Percentiles rank a stretch among this genome's conserved stretches.
These are phyloP conservation scores for Colletotrichum camelliae DNA, from an alignment of 2,329 filamentous ascomycete genomes.

Conservation along the genomic window DNA sequence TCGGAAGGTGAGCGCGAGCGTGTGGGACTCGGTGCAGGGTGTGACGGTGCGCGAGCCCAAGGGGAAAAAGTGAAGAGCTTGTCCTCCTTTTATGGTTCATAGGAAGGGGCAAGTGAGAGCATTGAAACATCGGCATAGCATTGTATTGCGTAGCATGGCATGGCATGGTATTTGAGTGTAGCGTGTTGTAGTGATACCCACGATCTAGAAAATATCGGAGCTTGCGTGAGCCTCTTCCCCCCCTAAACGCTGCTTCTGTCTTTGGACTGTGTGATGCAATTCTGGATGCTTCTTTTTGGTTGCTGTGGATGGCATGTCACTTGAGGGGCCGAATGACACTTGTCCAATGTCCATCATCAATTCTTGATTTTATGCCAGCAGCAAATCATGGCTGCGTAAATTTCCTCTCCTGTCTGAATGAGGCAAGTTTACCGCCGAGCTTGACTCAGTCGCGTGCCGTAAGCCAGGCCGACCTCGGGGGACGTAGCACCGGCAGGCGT, in stretches of 20 bases:
- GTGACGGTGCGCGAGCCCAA: conserved; percentile 43
- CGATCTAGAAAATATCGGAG: not conserved
- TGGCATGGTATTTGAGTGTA: not conserved
- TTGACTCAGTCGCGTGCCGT: not conserved
- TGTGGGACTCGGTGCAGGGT: conserved; percentile 73
- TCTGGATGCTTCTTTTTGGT: not conserved
- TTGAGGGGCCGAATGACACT: not conserved
- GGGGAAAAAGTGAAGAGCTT: conserved; percentile 21
- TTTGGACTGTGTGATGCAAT: not conserved
- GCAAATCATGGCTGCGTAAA: not conserved
- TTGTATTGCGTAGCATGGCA: not conserved
- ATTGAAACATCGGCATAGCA: not conserved
- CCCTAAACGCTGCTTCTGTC: not conserved
- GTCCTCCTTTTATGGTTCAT: not conserved
- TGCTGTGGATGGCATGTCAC: not conserved
- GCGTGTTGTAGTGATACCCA: conserved; percentile 11
- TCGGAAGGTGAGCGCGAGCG: conserved; percentile 70
- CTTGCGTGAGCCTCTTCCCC: not conserved
- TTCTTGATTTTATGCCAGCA: fast-evolving
- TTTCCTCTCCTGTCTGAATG: not conserved
- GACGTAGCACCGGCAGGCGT: too few relatives aligned
- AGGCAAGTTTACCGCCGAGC: not conserved
- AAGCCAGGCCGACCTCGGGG: too few relatives aligned
- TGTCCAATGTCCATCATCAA: not conserved
- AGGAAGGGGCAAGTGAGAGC: not conserved